Percentiles rank a stretch among this genome's conserved stretches.
These are phyloP conservation scores for Rhizopogon sp. DNA, from an alignment of 768 basidiomycete genomes.

Conservation along the genomic window DNA sequence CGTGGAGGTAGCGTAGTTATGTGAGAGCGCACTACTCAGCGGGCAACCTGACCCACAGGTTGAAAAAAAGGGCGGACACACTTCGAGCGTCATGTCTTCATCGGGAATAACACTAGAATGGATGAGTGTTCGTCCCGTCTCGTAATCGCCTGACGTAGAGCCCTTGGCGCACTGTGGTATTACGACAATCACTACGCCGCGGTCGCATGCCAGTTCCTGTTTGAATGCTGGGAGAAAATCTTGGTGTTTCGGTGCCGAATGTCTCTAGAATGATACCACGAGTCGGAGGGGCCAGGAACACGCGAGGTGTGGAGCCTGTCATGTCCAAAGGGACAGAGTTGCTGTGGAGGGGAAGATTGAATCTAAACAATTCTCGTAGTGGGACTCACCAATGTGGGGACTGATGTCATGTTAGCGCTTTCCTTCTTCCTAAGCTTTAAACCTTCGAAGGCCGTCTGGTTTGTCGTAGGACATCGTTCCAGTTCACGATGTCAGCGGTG, in stretches of 20 bases:
- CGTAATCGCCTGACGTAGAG: slow-evolving; percentile 78
- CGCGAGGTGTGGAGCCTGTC: slow-evolving; percentile 62
- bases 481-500: slow-evolving; percentile 52
- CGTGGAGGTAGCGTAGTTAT: slow-evolving; percentile 86
- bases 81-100: slow-evolving; percentile 95
- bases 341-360: slow-evolving; percentile 37
- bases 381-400: slow-evolving; percentile 67
- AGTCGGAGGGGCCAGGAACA: slow-evolving; percentile 48
- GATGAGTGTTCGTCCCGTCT: slow-evolving; percentile 67
- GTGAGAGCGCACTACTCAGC: slow-evolving; percentile 72
- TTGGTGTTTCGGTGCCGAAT: slow-evolving; percentile 85
- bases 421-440: slow-evolving; percentile 85
- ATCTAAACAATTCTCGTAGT: slow-evolving; percentile 3
- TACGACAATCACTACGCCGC: slow-evolving; percentile 84
- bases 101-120: slow-evolving; percentile 81
- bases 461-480: slow-evolving; percentile 84
- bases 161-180: slow-evolving; percentile 90
- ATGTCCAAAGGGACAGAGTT: slow-evolving; percentile 81
- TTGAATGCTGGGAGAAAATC: slow-evolving; percentile 75
- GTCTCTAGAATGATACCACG: slow-evolving; percentile 49
- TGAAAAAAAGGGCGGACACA: slow-evolving; percentile 21
- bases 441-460: slow-evolving; percentile 61
- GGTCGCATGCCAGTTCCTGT: slow-evolving; percentile 76
- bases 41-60: too few relatives aligned
- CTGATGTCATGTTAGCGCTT: slow-evolving; percentile 49